Evolutionary conservation across 2,329 filamentous ascomycete species (phyloP), one percentile per base, ranked within the genome.

Genomic region (Colletotrichum abscissum): DNA sequence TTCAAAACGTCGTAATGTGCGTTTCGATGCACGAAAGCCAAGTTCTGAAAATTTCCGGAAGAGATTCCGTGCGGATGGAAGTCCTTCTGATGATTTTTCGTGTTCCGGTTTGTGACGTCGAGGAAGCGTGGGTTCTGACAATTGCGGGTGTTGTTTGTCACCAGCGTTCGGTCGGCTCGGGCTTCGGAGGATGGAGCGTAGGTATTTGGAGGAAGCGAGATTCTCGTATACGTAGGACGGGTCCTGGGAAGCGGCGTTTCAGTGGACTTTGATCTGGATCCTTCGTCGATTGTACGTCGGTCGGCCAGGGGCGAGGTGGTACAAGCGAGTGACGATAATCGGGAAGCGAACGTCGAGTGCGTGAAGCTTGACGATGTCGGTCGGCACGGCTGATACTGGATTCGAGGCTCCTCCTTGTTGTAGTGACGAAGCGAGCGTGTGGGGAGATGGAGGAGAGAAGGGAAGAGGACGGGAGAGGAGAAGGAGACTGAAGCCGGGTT

Each of bases 341-440:
- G 69, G 7, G 24, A 49, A 22, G 57, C 38, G 26, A 35, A 19
- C 4, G 38, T n/a, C 26, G 52, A 30, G 33, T 59, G 49, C 42
- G 24, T 38, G 28, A 49, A 54, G 63, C 42, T 42, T n/a, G 54
- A 14, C 63, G 63, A 56, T 65, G 33, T 55, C 56, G 42, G 59
- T 46, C 57, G 35, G 49, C 35, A 35, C 19, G 14, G 56, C 16
- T 42, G 33, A 24, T 57, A 35, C 4, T 35, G 33, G 24, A 16
- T 33, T 55, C 63, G n/a, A 30, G 35, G 52, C 14, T 16, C 6
- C 70, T 60, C 65, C 67, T 46, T 70, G 33, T 67, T 28, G 26
- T 19, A 35, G 33, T 70, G 55, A 62, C 67, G 46, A 70, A 73
- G 70, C 67, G 70, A 70, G 46, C n/a, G 55, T 65, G 28, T 19